A percentile compares a stretch with the other conserved stretches of the same genome.
These are phyloP conservation scores for Suhomyces chickasaworum DNA, from an alignment of 1,139 yeast genomes.

Conservation along the genomic window DNA sequence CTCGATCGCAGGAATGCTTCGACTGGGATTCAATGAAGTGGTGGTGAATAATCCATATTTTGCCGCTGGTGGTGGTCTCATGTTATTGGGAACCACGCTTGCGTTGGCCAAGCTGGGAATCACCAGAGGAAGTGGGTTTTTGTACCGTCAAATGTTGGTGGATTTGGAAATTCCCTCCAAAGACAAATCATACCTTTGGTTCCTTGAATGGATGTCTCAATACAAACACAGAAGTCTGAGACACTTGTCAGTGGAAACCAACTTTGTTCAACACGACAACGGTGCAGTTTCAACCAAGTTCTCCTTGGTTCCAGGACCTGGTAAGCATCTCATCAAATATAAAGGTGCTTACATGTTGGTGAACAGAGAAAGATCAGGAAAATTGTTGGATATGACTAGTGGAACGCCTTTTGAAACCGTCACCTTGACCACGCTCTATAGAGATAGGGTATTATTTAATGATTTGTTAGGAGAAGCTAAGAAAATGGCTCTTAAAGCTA, in stretches of 20 bases:
- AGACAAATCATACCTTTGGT: slow-evolving; percentile 94
- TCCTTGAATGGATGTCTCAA: slow-evolving; percentile 93
- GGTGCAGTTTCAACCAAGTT: slow-evolving; percentile 89
- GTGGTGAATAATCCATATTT: slow-evolving; percentile 83
- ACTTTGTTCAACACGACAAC: slow-evolving; percentile 85
- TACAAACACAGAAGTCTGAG: slow-evolving; percentile 73
- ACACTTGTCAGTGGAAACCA: slow-evolving; percentile 89
- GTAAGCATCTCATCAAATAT: slow-evolving; percentile 84
- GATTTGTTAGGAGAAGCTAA: slow-evolving; percentile 86
- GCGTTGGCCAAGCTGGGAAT: slow-evolving; percentile 78
- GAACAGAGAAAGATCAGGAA: slow-evolving; percentile 86
- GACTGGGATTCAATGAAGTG: slow-evolving; percentile 51
- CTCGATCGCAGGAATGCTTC: slow-evolving; percentile 34
- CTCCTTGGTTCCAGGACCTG: slow-evolving; percentile 97
- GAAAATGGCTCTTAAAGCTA: slow-evolving; percentile 72
- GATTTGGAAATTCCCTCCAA: slow-evolving; percentile 92
- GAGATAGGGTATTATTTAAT: slow-evolving; percentile 71
- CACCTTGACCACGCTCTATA: slow-evolving; percentile 82
- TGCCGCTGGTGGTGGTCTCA: slow-evolving; percentile 96
- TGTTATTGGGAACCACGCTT: slow-evolving; percentile 86
- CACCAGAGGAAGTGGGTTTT: slow-evolving; percentile 60
- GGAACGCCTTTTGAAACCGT: slow-evolving; percentile 97
- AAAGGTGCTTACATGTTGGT: slow-evolving; percentile 88
- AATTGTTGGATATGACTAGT: slow-evolving; percentile 82
- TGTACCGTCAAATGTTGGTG: slow-evolving; percentile 82